Evolutionary conservation across 2,329 filamentous ascomycete species (phyloP).

Genomic region (Penicillium sp.): DNA sequence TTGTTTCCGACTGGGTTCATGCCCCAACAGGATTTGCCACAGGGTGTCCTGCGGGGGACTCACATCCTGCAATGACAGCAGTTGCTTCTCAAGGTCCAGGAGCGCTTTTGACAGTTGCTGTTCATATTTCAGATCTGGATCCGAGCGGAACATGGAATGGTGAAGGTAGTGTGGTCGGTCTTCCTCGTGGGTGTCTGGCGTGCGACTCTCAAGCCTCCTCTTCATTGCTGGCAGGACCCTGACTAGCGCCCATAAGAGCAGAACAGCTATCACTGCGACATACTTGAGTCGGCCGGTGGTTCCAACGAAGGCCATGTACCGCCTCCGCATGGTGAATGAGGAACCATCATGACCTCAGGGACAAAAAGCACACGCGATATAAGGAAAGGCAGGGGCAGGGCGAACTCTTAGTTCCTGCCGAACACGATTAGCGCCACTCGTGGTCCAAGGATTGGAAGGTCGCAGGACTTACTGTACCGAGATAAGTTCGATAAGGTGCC

Average conservation of each 20-base stretch:
- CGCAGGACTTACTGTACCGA: no score
- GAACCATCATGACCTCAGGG: neutral
- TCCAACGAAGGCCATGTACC: conserved; percentile 2
- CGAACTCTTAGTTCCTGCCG: no score
- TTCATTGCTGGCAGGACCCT: conserved; percentile 11
- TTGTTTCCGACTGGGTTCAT: conserved; percentile 4
- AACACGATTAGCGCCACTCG: no score
- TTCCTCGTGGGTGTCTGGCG: conserved; percentile 6
- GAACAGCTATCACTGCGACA: neutral
- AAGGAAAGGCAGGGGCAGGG: no score
- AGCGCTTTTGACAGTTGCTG: conserved; percentile 22
- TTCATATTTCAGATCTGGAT: conserved; percentile 32
- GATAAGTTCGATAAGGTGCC: no score
- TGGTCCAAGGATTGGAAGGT: no score
- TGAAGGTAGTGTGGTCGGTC: conserved; percentile 28
- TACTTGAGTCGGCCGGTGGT: neutral
- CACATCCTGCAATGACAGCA: conserved; percentile 9
- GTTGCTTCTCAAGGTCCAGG: conserved; percentile 20
- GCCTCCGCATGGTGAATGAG: conserved; percentile 9
- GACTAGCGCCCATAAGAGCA: conserved; percentile 6
- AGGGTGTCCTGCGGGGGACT: conserved; percentile 20
- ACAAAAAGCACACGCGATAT: no score
- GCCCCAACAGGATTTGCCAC: conserved; percentile 34
- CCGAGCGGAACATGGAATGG: conserved; percentile 27
- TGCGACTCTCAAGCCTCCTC: neutral